Base-by-base conservation (phyloP, 169 alveolate species). In the Cryptosporidium parvum region DNA sequence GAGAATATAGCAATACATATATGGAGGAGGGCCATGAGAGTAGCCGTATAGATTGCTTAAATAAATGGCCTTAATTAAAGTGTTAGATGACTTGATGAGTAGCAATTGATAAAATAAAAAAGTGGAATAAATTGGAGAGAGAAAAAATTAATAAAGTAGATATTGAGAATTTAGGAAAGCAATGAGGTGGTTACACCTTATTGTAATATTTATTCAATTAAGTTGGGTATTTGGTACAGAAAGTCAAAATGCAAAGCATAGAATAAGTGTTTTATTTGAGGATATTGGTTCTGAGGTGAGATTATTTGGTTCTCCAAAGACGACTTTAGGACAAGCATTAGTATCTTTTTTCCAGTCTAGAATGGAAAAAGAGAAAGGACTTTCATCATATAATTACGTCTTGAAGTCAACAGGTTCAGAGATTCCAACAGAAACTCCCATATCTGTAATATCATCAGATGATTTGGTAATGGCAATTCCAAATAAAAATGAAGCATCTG, bases 161-260 rank as follows among this genome's bases (percentile, higher is more conserved):
- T 33, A 65, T 12, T 31, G 44, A 65, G 26, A 65, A n/a, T 16
- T 35, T 51, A 18, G 35, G 48, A 62, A n/a, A 61, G 58, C 45
- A 65, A 80, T 80, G 89, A 62, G 89, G 89, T 80, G 75, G 73
- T 23, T 62, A 62, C 75, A 62, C 80, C 62, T 80, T 65, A 65
- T 80, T 65, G 48, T 56, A 18, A 48, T 80, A 29, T 37, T 80
- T 37, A 16, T 37, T 61, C 75, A 62, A 29, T 26, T 80, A 18
- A 31, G 75, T 42, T 80, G 73, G 89, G 69, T 62, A 42, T 80
- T 65, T 80, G 75, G 80, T 62, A 37, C 86, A 21, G 86, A 75
- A 21, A 26, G 4, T 35, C 26, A 52, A 44, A 61, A 65, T 39
- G 37, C 2, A 73, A 80, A 80, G 21, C 89, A 80, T 39, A 59